These are phyloP conservation scores for Haplosporangium gracile DNA, from an alignment of 192 early-diverging fungal genomes.

Conservation along the genomic window DNA sequence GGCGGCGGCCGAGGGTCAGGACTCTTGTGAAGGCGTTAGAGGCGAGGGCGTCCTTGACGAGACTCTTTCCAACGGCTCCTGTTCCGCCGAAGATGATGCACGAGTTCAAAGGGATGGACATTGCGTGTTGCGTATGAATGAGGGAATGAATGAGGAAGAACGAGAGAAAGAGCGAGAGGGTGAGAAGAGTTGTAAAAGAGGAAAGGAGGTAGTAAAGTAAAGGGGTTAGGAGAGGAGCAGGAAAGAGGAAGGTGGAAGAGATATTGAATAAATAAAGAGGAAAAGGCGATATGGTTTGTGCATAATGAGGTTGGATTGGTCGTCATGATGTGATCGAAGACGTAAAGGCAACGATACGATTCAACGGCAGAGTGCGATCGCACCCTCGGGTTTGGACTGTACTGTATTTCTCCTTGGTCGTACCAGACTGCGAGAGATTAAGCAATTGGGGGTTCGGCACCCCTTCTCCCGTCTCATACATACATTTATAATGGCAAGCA, in stretches of 20 bases:
- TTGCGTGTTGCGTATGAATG: constrained; percentile 20
- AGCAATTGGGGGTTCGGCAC: neutral
- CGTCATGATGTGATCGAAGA: neutral
- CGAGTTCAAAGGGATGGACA: constrained; percentile 43
- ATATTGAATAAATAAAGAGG: neutral
- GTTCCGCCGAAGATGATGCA: constrained; percentile 58
- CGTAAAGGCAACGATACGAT: neutral
- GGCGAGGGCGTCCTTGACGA: constrained; percentile 67
- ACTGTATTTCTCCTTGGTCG: neutral
- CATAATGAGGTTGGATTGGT: neutral
- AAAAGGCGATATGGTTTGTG: neutral
- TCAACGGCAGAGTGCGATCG: neutral
- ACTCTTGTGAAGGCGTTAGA: constrained; percentile 62
- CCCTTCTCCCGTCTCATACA: too few relatives aligned
- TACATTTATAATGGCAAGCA: too few relatives aligned
- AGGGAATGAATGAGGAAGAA: constrained; percentile 5
- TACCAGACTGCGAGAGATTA: neutral
- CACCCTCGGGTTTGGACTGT: neutral
- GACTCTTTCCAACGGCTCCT: constrained; percentile 72
- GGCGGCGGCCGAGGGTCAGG: constrained; percentile 67
- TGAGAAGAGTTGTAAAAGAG: neutral
- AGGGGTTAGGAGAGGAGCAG: neutral
- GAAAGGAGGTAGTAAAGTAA: neutral
- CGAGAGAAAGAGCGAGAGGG: neutral
- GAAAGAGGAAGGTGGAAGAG: neutral